Evolutionary conservation across 345 rosid genomes (phyloP).

Genomic region (Euclidium syriacum): DNA sequence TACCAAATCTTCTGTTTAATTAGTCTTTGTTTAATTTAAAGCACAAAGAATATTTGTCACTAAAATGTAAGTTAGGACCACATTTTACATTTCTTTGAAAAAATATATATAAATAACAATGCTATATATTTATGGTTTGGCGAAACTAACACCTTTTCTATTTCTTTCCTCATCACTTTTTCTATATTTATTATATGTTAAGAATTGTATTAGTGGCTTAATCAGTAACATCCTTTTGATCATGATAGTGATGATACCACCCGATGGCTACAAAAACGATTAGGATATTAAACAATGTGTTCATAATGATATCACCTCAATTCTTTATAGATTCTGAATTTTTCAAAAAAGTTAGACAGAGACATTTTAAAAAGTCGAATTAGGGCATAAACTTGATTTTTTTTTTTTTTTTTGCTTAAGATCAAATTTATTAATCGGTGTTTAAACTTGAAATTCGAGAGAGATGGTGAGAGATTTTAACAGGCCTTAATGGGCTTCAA

Average conservation of each 20-base stretch:
- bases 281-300: neutral
- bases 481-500: constrained; percentile 5
- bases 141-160: neutral
- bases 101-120: no score
- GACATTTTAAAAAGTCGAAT: neutral
- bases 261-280: neutral
- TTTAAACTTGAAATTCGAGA: neutral
- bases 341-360: neutral
- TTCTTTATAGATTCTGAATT: neutral
- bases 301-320: constrained; percentile 1
- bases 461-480: neutral
- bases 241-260: constrained; percentile 23
- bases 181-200: neutral
- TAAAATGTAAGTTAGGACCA: constrained; percentile 3
- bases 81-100: no score
- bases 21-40: constrained; percentile 6
- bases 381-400: no score
- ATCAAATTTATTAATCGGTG: no score
- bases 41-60: neutral
- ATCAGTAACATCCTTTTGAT: constrained; percentile 12
- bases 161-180: neutral
- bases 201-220: neutral
- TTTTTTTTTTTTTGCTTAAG: no score
- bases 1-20: neutral
- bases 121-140: neutral